Percentiles rank a stretch among this genome's conserved stretches.
Conservation (phyloP, 2,329 filamentous ascomycete genomes). For the Pseudogymnoascus sp. region DNA sequence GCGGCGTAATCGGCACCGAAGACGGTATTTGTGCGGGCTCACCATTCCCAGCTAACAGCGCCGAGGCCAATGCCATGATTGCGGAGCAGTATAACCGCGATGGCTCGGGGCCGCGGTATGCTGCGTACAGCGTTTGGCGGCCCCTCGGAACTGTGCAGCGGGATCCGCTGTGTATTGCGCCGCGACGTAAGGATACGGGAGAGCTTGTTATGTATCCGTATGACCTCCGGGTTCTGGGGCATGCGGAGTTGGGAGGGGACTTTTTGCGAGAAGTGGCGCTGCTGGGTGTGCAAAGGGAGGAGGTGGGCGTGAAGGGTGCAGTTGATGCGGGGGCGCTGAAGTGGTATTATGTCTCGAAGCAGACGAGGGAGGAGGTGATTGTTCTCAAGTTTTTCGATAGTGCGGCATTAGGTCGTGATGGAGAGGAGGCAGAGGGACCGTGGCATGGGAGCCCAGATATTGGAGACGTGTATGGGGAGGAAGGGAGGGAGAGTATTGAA, state of each 20-base stretch:
- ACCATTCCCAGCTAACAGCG: background rate
- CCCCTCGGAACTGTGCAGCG: background rate
- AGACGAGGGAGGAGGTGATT: constrained; percentile 4
- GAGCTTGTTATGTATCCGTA: background rate
- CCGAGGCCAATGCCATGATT: background rate
- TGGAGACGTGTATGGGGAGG: background rate
- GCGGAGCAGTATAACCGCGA: background rate
- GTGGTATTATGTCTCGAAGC: constrained; percentile 1
- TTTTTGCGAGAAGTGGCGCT: constrained; percentile 5
- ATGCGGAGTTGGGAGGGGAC: background rate
- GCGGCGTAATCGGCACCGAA: background rate
- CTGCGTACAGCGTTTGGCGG: background rate
- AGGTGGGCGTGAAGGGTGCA: background rate
- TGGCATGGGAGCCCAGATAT: constrained; percentile 6
- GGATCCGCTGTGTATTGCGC: background rate
- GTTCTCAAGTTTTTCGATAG: constrained; percentile 9
- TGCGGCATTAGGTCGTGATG: background rate
- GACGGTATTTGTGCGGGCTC: background rate
- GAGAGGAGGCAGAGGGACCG: background rate
- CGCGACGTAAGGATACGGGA: background rate
- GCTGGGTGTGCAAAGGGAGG: background rate
- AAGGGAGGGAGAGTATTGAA: constrained; percentile 6
- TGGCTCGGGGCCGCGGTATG: background rate
- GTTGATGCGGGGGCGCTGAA: background rate
- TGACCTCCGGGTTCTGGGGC: background rate